Evolutionary conservation across 2,329 filamentous ascomycete species (phyloP).

Genomic region (Pseudovirgaria hyperparasitica): DNA sequence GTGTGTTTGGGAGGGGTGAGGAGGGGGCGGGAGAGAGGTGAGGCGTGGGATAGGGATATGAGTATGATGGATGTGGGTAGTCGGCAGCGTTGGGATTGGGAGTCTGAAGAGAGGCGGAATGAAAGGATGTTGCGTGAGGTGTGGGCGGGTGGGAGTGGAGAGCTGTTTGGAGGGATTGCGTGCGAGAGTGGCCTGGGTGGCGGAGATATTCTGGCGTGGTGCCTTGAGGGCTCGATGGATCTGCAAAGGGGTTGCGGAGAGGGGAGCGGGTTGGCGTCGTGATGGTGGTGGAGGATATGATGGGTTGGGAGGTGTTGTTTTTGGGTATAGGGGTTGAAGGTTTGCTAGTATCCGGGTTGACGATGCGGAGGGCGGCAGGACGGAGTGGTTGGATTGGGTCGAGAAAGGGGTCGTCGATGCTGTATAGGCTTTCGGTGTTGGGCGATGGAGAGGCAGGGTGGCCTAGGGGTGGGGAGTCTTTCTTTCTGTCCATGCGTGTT

Average conservation of each 20-base stretch:
- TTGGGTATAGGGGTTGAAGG: too few relatives aligned
- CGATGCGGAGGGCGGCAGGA: slow-evolving; percentile 11
- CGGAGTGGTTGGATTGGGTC: slow-evolving; percentile 10
- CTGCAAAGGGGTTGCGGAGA: slow-evolving; percentile 18
- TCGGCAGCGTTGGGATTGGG: slow-evolving; percentile 16
- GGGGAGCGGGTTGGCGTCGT: slow-evolving; percentile 12
- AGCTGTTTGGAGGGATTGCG: slow-evolving; percentile 16
- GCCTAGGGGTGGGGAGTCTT: too few relatives aligned
- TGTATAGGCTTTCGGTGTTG: slow-evolving; percentile 6
- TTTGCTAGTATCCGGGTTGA: slow-evolving; percentile 18
- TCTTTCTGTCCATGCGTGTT: too few relatives aligned
- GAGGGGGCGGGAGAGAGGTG: slow-evolving; percentile 11
- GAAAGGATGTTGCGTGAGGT: slow-evolving; percentile 11
- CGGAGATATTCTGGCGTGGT: slow-evolving; percentile 15
- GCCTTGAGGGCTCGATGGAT: slow-evolving; percentile 11
- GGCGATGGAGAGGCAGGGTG: too few relatives aligned
- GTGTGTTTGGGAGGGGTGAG: slow-evolving; percentile 9
- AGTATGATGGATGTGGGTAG: not conserved
- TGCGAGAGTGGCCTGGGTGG: slow-evolving; percentile 15
- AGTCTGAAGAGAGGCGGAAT: slow-evolving; percentile 9
- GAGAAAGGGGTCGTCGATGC: slow-evolving; percentile 13
- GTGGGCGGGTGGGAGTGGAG: slow-evolving; percentile 16
- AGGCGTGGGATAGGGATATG: not conserved
- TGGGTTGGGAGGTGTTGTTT: slow-evolving; percentile 14
- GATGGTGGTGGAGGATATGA: slow-evolving; percentile 12